Evolutionary conservation across 2,329 filamentous ascomycete genomes (phyloP).

Genomic region (Colletotrichum plurivorum): DNA sequence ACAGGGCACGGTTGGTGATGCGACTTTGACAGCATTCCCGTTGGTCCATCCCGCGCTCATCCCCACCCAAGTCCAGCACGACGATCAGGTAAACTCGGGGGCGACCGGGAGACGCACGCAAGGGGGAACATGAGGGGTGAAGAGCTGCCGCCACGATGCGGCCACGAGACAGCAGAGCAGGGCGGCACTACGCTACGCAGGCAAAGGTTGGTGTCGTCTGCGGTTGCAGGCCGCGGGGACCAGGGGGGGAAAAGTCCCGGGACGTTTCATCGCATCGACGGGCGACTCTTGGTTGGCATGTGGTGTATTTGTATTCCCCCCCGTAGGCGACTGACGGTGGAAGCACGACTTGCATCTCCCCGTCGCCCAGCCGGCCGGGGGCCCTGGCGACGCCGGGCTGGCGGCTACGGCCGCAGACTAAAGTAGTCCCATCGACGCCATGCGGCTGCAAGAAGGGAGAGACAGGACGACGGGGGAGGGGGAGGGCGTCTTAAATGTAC

Average conservation of each 20-base stretch:
- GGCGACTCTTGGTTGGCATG: conserved; percentile 3
- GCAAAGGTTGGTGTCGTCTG: conserved; percentile 10
- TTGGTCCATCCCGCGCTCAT: conserved; percentile 12
- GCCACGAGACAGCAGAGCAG: conserved; percentile 26
- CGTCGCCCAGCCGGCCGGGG: conserved; percentile 19
- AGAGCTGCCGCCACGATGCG: conserved; percentile 36
- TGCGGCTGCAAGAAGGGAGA: conserved; percentile 29
- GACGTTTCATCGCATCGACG: conserved; percentile 23
- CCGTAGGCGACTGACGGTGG: conserved; percentile 23
- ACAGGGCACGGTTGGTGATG: conserved; percentile 14
- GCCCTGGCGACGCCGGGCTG: conserved; percentile 8
- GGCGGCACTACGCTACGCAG: conserved; percentile 11
- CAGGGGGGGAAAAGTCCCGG: conserved; percentile 27
- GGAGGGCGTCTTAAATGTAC: conserved; percentile 26
- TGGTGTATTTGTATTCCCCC: conserved; percentile 33
- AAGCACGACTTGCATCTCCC: conserved; percentile 34
- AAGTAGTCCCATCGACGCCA: conserved; percentile 25
- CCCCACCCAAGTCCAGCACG: neutral
- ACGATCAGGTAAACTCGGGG: conserved; percentile 9
- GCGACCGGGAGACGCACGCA: conserved; percentile 12
- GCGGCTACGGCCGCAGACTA: conserved; percentile 36
- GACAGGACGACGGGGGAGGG: neutral
- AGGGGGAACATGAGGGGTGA: conserved; percentile 35
- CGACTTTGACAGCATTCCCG: conserved; percentile 14
- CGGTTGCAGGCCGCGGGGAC: conserved; percentile 25